A percentile compares a stretch with the other conserved stretches of the same genome.
These are phyloP conservation scores for Talaromyces stipitatus DNA, from an alignment of 495 filamentous ascomycete genomes.

Conservation along the genomic window DNA sequence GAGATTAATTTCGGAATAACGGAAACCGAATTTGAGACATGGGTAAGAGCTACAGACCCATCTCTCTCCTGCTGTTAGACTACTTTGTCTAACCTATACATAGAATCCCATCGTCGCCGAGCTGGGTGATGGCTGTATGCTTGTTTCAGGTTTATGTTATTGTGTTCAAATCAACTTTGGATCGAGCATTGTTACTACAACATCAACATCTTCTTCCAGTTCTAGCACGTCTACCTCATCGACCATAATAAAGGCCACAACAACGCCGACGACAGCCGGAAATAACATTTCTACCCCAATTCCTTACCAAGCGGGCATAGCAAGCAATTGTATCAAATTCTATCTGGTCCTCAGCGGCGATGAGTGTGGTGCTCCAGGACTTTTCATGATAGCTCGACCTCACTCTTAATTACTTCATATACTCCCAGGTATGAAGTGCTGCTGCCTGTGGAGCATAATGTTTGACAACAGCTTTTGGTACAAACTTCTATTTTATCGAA, in stretches of 20 bases:
- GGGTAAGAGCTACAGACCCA: neutral
- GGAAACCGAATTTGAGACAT: neutral
- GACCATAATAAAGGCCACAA: neutral
- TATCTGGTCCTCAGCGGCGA: neutral
- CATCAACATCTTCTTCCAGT: neutral
- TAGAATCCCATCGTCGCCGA: neutral
- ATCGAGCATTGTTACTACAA: no score
- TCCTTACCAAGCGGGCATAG: neutral
- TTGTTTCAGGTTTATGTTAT: neutral
- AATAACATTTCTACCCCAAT: neutral
- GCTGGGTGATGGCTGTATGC: neutral
- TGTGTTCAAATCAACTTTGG: neutral
- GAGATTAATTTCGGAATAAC: neutral
- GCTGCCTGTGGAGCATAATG: neutral
- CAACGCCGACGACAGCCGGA: neutral
- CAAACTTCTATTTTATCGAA: neutral
- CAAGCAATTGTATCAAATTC: neutral
- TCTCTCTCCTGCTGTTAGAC: neutral
- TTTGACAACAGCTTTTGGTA: neutral
- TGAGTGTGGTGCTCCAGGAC: neutral
- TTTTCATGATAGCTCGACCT: neutral
- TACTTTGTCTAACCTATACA: neutral
- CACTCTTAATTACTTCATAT: neutral
- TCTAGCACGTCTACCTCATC: neutral
- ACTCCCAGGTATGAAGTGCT: neutral